Conservation (phyloP, 2,329 filamentous ascomycete species). For the Beauveria sp. region DNA sequence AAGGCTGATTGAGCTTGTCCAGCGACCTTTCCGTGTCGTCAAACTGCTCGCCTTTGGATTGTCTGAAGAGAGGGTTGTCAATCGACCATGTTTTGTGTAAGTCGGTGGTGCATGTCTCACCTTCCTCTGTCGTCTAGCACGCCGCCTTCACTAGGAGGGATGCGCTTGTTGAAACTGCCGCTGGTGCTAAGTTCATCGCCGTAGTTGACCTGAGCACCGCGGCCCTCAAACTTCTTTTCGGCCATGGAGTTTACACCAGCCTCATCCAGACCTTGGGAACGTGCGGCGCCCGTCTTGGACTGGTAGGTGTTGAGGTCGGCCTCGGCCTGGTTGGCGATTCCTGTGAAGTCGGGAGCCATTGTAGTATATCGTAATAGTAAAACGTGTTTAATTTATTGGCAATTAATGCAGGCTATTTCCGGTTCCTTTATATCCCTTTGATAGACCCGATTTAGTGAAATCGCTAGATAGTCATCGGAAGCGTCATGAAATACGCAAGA, state of each 20-base stretch:
- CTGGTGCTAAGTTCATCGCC: conserved; percentile 39
- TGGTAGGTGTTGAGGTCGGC: conserved; percentile 40
- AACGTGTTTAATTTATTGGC: not conserved
- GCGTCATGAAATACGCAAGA: not conserved
- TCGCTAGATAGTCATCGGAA: not conserved
- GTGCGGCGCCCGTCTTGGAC: conserved; percentile 37
- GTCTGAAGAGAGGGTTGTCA: conserved; percentile 21
- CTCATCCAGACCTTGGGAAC: conserved; percentile 30
- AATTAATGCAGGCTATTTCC: not conserved
- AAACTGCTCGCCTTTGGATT: conserved; percentile 36
- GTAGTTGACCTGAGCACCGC: conserved; percentile 30
- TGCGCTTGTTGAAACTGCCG: conserved; percentile 36
- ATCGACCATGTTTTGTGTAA: too few relatives aligned
- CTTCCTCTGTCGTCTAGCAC: conserved; percentile 35
- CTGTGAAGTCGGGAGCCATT: conserved; percentile 25
- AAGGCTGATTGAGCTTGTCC: conserved; percentile 26
- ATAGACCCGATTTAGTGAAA: not conserved
- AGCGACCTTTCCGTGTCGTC: conserved; percentile 36
- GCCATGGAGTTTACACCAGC: conserved; percentile 34
- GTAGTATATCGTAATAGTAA: not conserved
- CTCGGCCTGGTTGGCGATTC: conserved; percentile 39
- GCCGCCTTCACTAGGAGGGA: conserved; percentile 38
- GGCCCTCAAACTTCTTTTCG: conserved; percentile 33
- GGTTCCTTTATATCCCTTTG: not conserved
- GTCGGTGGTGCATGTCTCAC: conserved; percentile 20